Evolutionary conservation across 2,329 filamentous ascomycete species (phyloP), one percentile per base, ranked within the genome.

Genomic region (Pseudocercospora vitis): DNA sequence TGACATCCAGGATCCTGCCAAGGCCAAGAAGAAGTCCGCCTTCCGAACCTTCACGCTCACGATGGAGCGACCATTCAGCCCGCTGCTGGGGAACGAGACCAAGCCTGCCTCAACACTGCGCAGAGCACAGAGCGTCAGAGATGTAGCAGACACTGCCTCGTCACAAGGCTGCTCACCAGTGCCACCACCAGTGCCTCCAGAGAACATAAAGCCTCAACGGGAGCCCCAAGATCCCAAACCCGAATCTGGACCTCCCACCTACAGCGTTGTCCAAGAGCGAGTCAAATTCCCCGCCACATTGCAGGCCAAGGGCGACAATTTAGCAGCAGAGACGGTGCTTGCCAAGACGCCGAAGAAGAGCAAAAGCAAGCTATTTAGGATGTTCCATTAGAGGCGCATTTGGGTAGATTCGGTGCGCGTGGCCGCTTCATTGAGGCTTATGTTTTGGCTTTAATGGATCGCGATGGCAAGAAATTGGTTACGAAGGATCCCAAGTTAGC

Each of bases 51-150:
- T 69, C 48, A 68, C 67, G 8, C 60, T 67, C 62, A 68, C 59
- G 3, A 68, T 69, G 62, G 67, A 70, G 53, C 58, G 67, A n/a
- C 67, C 68, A 7, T 68, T 69, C 56, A 67, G 59, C 19, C 67
- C 67, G 7, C 32, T 66, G 42, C 50, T 65, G 12, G 53, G 58
- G 28, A 56, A 50, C 32, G 60, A 64, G 44, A 60, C 62, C 45
- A 61, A 64, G 54, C 48, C 60, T 8, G 50, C 60, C 7, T 47
- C 40, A n/a, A n/a, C n/a, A 4, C 37, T 68, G 33, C 62, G 63
- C 19, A 61, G 65, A 47, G 59, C 66, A n/a, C 65, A 69, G 51
- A 68, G 67, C 47, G 66, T 68, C 1, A 55, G 61, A 31, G 61
- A 62, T 40, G 55, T 53, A 7, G 44, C 31, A 9, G 54, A 58